Evolutionary conservation across 2,329 filamentous ascomycete species (phyloP).

Genomic region (Aspergillus clavatus): DNA sequence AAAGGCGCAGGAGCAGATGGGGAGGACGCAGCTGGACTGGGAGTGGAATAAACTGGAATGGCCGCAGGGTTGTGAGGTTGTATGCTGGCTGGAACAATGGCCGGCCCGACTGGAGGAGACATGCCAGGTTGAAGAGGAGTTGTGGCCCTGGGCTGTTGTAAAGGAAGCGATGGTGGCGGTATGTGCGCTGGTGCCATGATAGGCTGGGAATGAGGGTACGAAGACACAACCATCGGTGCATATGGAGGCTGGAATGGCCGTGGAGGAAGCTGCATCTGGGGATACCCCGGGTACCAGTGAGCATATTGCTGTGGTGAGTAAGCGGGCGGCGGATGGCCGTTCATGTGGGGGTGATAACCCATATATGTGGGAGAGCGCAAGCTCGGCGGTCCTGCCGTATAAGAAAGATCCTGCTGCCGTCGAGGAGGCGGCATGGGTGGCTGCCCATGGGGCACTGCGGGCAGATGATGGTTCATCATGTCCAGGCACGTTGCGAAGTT

Average conservation of each 20-base stretch:
- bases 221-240: constrained; percentile 41
- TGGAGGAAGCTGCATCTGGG: constrained; percentile 38
- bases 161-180: constrained; percentile 31
- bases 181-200: constrained; percentile 36
- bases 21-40: constrained; percentile 33
- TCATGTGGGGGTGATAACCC: constrained; percentile 54
- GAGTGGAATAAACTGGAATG: constrained; percentile 19
- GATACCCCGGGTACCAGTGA: constrained; percentile 44
- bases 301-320: constrained; percentile 43
- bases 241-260: constrained; percentile 40
- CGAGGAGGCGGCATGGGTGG: constrained; percentile 48
- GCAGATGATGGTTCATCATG: constrained; percentile 45
- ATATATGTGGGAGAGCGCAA: constrained; percentile 58
- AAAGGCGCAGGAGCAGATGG: constrained; percentile 23
- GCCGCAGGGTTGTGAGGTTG: constrained; percentile 24
- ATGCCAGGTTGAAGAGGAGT: constrained; percentile 36
- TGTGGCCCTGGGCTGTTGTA: constrained; percentile 36
- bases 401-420: constrained; percentile 44
- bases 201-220: constrained; percentile 40
- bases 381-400: constrained; percentile 43
- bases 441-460: constrained; percentile 45
- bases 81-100: constrained; percentile 25
- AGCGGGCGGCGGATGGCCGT: constrained; percentile 45
- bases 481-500: constrained; percentile 27
- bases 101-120: constrained; percentile 30